Conservation (phyloP, 2,329 filamentous ascomycete species). For the Basipetospora chlamydospora region DNA sequence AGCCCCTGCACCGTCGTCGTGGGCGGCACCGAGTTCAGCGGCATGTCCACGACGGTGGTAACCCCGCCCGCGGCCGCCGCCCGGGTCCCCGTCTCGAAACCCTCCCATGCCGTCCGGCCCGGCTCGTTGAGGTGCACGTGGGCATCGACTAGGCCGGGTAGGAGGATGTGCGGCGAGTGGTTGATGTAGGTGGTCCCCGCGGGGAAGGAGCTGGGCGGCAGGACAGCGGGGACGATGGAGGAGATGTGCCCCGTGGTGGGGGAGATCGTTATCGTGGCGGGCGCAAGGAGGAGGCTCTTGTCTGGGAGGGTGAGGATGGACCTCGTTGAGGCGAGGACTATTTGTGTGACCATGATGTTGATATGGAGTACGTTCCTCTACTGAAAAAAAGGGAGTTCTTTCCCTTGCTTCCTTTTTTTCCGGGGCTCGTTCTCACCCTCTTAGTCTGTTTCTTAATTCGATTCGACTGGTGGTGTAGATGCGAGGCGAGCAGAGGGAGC, state of each 20-base stretch:
- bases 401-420: no score
- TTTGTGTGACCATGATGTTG: no score
- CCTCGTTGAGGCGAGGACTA: conserved; percentile 70
- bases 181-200: conserved; percentile 60
- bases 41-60: conserved; percentile 96
- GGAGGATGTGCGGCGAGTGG: conserved; percentile 68
- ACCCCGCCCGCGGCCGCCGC: conserved; percentile 92
- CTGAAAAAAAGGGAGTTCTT: no score
- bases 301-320: conserved; percentile 63
- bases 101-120: conserved; percentile 94
- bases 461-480: no score
- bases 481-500: no score
- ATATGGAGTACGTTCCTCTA: no score
- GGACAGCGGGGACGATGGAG: conserved; percentile 55
- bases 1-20: conserved; percentile 79
- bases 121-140: conserved; percentile 98
- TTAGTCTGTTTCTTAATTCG: no score
- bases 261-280: conserved; percentile 73
- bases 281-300: conserved; percentile 48
- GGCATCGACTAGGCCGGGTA: conserved; percentile 88
- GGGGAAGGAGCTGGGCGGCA: conserved; percentile 66
- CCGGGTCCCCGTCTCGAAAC: conserved; percentile 86
- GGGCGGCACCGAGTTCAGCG: conserved; percentile 88
- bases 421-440: no score
- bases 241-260: conserved; percentile 70